phyloP scores from a whole-genome alignment of 257 asterid genomes.

The Solanum megistacrolobum region DNA sequence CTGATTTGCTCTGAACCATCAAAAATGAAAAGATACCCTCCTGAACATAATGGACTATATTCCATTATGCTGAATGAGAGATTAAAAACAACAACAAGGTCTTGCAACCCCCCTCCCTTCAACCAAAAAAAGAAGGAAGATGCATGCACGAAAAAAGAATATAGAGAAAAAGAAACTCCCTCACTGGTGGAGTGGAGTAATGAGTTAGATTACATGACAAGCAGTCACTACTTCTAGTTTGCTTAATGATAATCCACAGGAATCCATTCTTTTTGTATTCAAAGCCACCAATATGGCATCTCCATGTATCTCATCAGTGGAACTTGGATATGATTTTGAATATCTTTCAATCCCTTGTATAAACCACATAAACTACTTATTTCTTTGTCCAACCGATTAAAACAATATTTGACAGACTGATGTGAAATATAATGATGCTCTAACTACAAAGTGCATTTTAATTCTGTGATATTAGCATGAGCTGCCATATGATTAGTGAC shows the following conservation, averaged over 20 bases:
- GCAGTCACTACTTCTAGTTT: not conserved
- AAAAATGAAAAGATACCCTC: not conserved
- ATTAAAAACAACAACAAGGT: not conserved
- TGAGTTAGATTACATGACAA: not conserved
- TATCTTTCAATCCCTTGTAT: not conserved
- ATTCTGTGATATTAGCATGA: not conserved
- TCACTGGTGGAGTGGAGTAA: not conserved
- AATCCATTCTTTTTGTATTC: not conserved
- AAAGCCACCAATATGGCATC: not conserved
- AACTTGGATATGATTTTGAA: not conserved
- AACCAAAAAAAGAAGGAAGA: not conserved
- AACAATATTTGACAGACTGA: not conserved
- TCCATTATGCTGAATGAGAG: not conserved
- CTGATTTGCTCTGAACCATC: not conserved
- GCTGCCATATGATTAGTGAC: not conserved
- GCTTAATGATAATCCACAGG: not conserved
- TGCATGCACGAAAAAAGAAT: not conserved
- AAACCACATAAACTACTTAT: not conserved
- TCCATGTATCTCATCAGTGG: not conserved
- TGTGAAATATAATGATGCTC: not conserved
- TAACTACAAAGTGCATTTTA: not conserved
- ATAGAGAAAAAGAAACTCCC: not conserved
- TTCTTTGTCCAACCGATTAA: not conserved
- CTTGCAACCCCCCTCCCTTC: not conserved
- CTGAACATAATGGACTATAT: not conserved